These are phyloP conservation scores for Phoma sp. DNA, from an alignment of 2,329 filamentous ascomycete species.

Conservation along the genomic window DNA sequence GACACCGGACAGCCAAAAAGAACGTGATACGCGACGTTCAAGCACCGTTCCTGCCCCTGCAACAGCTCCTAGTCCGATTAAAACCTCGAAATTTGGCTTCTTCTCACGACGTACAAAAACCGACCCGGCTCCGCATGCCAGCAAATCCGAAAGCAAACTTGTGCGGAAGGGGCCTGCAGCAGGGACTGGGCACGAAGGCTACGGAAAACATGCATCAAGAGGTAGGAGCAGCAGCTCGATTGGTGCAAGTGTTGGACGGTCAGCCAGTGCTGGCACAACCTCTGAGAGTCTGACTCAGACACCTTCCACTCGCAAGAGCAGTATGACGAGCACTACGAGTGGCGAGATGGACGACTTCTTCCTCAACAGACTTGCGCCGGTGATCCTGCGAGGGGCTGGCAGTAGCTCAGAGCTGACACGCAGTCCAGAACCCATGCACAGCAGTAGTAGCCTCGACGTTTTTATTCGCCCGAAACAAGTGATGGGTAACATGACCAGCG, in stretches of 20 bases:
- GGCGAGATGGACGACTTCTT: constrained; percentile 56
- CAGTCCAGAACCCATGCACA: constrained; percentile 47
- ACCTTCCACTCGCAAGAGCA: constrained; percentile 51
- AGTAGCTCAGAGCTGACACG: constrained; percentile 46
- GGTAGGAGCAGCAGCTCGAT: constrained; percentile 68
- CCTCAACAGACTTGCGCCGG: constrained; percentile 52
- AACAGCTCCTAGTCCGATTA: constrained; percentile 57
- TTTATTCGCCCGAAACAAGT: constrained; percentile 20
- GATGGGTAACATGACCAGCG: constrained; percentile 28
- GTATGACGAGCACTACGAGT: constrained; percentile 50
- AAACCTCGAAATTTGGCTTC: constrained; percentile 74
- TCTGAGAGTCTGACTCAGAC: constrained; percentile 44
- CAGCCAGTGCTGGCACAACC: constrained; percentile 53
- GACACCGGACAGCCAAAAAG: constrained; percentile 50
- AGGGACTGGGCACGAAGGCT: constrained; percentile 93
- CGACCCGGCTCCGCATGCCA: constrained; percentile 56
- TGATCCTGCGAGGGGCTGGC: constrained; percentile 54
- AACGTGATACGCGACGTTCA: constrained; percentile 39
- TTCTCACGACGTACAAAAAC: constrained; percentile 77
- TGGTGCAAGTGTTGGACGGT: constrained; percentile 56
- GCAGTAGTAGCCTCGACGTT: constrained; percentile 44
- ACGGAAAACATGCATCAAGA: constrained; percentile 70
- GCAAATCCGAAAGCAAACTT: constrained; percentile 64
- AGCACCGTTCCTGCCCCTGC: constrained; percentile 55
- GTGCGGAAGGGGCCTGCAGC: constrained; percentile 78